Base-by-base conservation (phyloP, 2,329 filamentous ascomycete genomes). In the Monosporascus sp. region DNA sequence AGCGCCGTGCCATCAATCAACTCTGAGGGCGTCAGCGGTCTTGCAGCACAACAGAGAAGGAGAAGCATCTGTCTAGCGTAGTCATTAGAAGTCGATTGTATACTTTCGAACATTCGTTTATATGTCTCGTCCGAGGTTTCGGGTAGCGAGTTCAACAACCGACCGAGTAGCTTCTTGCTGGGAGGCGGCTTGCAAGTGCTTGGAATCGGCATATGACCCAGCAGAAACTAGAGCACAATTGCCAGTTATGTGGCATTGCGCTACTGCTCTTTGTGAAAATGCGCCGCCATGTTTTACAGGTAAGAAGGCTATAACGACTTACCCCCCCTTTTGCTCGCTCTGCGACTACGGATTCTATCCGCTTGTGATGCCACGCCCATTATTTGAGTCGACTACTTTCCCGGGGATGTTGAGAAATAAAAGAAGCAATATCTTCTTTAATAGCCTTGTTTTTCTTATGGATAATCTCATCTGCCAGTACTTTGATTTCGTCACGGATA, bases 161-260 rank as follows among this genome's bases (percentile, higher is more conserved):
- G 63, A 44, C 58, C 56, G 48, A 61, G 68, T 22, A 52, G 52
- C 44, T 60, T 58, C 44, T 60, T 24, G 45, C 57, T 63, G 48
- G 38, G 52, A 54, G 53, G 22, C 58, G 61, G 19, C 50, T 24
- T 3, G 52, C 52, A 1, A 72, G 52, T 43, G 60, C 62, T 41
- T 62, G 59, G 26, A 71, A 57, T 53, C 71, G 67, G 49, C 68
- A 71, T 40, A 65, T 63, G 1, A 68, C 69, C 68, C 68, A 71
- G 48, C 64, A 65, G 57, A 65, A 76, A 59, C 66, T 72, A 50
- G 51, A 66, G 55, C 43, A 47, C 16, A 55, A 49, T 26, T 20
- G 52, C 48, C 48, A 55, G 41, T 24, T 16, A 48, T 16, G 11
- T 31, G 27, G 64, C n/a, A 48, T 19, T 59, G 41, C 27, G 58